Percentiles rank a stretch among this genome's conserved stretches.
Evolutionary conservation across 148 eudicot genomes (phyloP).

Genomic region (Salicornia ramosissima): DNA sequence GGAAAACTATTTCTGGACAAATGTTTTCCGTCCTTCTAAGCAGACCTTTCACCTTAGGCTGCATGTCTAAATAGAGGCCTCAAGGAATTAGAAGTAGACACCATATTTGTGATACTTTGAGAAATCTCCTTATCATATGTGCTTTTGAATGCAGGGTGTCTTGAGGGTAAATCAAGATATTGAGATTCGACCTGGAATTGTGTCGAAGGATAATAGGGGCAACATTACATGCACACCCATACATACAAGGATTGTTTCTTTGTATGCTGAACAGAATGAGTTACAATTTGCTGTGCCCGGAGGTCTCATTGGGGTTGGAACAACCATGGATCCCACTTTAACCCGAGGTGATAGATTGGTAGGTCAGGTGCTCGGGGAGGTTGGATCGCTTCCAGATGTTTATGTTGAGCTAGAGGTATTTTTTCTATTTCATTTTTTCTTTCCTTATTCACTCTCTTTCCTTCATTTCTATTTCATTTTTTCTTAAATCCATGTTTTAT

Average conservation of each 20-base stretch:
- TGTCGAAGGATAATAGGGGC: slow-evolving; percentile 83
- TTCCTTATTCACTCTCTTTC: not conserved
- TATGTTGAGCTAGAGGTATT: slow-evolving; percentile 89
- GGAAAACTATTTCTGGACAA: too few relatives aligned
- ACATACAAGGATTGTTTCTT: slow-evolving; percentile 86
- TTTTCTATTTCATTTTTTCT: not conserved
- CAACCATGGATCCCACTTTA: too few relatives aligned
- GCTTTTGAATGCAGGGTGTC: slow-evolving; percentile 61
- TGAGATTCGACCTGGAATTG: slow-evolving; percentile 96
- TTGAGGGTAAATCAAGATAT: slow-evolving; percentile 79
- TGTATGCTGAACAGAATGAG: slow-evolving; percentile 92
- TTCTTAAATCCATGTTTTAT: too few relatives aligned
- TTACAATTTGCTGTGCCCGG: too few relatives aligned
- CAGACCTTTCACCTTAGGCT: too few relatives aligned
- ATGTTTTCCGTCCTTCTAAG: too few relatives aligned
- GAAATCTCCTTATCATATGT: not conserved
- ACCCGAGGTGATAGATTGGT: too few relatives aligned
- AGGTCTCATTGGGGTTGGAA: too few relatives aligned
- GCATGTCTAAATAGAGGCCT: too few relatives aligned
- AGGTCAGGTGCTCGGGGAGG: too few relatives aligned
- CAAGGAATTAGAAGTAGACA: not conserved
- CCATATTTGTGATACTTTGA: not conserved
- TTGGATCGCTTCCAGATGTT: slow-evolving; percentile 90
- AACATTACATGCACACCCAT: slow-evolving; percentile 88
- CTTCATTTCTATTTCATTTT: not conserved